These are phyloP conservation scores for Apiospora arundinis DNA, from an alignment of 2,329 filamentous ascomycete genomes.

Conservation along the genomic window DNA sequence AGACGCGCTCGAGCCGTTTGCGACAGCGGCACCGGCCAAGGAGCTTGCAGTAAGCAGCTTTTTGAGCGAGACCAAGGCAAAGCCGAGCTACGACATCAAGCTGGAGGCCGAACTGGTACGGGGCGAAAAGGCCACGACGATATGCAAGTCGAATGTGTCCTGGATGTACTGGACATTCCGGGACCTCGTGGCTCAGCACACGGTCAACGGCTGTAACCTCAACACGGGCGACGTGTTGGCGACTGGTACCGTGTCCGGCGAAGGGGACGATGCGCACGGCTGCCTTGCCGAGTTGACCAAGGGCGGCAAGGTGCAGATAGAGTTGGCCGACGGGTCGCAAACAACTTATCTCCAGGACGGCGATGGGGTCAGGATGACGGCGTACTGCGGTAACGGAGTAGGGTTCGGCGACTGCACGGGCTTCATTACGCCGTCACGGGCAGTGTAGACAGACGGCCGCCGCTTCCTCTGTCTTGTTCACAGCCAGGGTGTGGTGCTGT, in stretches of 20 bases:
- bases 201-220: constrained; percentile 44
- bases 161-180: constrained; percentile 48
- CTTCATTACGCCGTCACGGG: constrained; percentile 30
- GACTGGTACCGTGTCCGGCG: constrained; percentile 49
- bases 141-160: constrained; percentile 39
- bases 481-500: not conserved
- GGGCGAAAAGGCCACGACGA: constrained; percentile 32
- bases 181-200: constrained; percentile 46
- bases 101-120: constrained; percentile 28
- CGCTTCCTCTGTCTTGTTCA: not conserved
- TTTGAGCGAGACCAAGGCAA: constrained; percentile 41
- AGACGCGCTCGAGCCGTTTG: constrained; percentile 66
- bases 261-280: constrained; percentile 41
- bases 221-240: constrained; percentile 49
- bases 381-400: constrained; percentile 49
- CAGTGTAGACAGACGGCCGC: not conserved
- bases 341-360: constrained; percentile 48
- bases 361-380: constrained; percentile 46
- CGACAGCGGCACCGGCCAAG: constrained; percentile 44
- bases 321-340: constrained; percentile 38
- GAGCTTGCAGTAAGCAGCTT: constrained; percentile 38
- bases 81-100: constrained; percentile 43
- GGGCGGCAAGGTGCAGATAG: constrained; percentile 41
- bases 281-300: constrained; percentile 49
- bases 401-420: constrained; percentile 46